Evolutionary conservation across 495 filamentous ascomycete genomes (phyloP), one percentile per base, ranked within the genome.

Genomic region (Pyrenopolyporus hunteri): DNA sequence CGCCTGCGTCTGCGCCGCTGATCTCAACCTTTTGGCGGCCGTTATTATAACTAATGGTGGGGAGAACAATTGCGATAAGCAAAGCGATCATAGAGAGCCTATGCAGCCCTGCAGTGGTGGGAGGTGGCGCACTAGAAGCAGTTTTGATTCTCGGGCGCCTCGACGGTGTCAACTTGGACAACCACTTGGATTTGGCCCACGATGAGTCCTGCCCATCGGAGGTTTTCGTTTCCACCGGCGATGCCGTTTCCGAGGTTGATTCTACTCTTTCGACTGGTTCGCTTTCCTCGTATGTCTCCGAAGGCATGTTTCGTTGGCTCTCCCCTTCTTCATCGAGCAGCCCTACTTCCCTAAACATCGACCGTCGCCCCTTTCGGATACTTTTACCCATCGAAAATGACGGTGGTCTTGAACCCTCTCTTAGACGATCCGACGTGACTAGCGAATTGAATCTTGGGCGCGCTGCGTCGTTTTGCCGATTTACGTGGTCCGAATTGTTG

Each of bases 11-110:
- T 26, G 74, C 80, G 28, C 75, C 77, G 53, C 49, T 70, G n/a
- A 72, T 52, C 14, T 67, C 69, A 46, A 71, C 68, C 49, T 70
- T 70, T 20, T 54, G 53, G 46, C 66, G 67, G 29, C 75, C 70
- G 50, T 59, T 72, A 63, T 73, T 74, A 67, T 71, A 74, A 60
- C 70, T 71, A 70, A 80, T 75, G 19, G 71, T 76, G 8, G 79
- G 78, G 36, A 84, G 49, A 62, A 83, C 68, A 40, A 84, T 68
- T 44, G 81, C 81, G 60, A 80, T 76, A 36, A 88, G 68, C 47
- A 86, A 66, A 23, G 80, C 68, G 59, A 83, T 66, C 47, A 85
- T 63, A 3, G 81, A 77, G 11, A 83, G 39, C 40, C 73, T 72
- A 45, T 78, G 68, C 13, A 78, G 49, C 48, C 71, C 70, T 19